These are phyloP conservation scores for Anthoceros angustus DNA, from an alignment of 225 moss, liverwort and hornwort species.

Conservation along the genomic window DNA sequence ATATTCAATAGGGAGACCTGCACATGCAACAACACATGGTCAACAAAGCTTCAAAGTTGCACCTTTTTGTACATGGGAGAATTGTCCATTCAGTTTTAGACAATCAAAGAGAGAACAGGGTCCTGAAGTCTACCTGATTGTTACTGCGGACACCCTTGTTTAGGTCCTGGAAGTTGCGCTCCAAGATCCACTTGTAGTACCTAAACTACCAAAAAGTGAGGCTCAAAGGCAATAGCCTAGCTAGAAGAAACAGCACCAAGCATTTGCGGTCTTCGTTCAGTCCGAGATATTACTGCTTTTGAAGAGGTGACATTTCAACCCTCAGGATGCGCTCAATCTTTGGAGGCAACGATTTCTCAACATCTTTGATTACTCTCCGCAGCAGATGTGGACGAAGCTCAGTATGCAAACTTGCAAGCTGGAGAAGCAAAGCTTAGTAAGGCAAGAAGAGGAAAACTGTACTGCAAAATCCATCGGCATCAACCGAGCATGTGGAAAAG, in stretches of 20 bases:
- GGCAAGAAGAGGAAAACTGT: background rate
- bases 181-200: constrained; percentile 99
- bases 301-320: constrained; percentile 99
- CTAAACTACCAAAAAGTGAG: constrained; percentile 15
- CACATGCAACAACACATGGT: background rate
- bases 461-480: background rate
- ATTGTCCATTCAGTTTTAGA: background rate
- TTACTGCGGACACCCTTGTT: constrained; percentile 98
- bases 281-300: constrained; percentile 47
- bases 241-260: background rate
- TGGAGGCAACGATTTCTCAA: constrained; percentile 96
- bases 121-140: constrained; percentile 43
- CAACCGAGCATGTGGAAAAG: constrained; percentile 3
- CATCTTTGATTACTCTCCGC: constrained; percentile 89
- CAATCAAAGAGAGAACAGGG: background rate
- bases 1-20: constrained; percentile 99
- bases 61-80: background rate
- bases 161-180: constrained; percentile 89
- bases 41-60: background rate
- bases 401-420: constrained; percentile 86
- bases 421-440: constrained; percentile 5
- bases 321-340: constrained; percentile 97
- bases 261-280: background rate
- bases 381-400: constrained; percentile 95
- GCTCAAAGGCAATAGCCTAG: background rate